Conservation (phyloP, 176 grass and related monocot genomes). For the Paspalum vaginatum region DNA sequence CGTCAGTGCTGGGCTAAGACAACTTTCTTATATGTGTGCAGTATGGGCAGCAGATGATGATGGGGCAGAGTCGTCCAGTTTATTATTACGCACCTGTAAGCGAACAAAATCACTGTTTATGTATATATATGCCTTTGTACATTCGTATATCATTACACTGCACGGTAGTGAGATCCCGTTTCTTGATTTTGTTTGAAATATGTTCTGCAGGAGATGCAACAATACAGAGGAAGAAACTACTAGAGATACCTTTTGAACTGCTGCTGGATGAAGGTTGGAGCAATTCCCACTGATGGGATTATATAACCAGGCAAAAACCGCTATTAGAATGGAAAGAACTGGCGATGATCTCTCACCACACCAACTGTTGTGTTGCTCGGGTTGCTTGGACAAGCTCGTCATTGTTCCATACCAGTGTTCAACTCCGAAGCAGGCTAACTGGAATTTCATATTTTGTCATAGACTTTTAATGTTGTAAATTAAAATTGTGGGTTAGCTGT, state of each 20-base stretch:
- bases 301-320: slow-evolving; percentile 38
- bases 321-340: slow-evolving; percentile 29
- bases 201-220: slow-evolving; percentile 51
- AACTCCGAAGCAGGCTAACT: slow-evolving; percentile 37
- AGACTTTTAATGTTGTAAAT: slow-evolving; percentile 48
- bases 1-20: background rate
- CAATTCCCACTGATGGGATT: slow-evolving; percentile 21
- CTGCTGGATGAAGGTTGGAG: slow-evolving; percentile 8
- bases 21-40: slow-evolving; percentile 35
- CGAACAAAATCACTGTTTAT: background rate
- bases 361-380: slow-evolving; percentile 18
- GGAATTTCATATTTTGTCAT: slow-evolving; percentile 28
- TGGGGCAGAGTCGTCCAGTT: slow-evolving; percentile 59
- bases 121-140: background rate
- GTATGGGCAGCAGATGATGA: slow-evolving; percentile 80
- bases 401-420: slow-evolving; percentile 23
- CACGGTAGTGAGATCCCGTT: background rate
- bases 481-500: slow-evolving; percentile 42
- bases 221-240: slow-evolving; percentile 69
- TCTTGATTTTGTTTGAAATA: background rate
- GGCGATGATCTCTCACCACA: slow-evolving; percentile 3
- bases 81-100: slow-evolving; percentile 75
- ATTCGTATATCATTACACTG: background rate
- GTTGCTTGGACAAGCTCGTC: slow-evolving; percentile 31
- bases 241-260: slow-evolving; percentile 42